Evolutionary conservation across 768 basidiomycete species (phyloP).

Genomic region (Pulveroboletus frians): DNA sequence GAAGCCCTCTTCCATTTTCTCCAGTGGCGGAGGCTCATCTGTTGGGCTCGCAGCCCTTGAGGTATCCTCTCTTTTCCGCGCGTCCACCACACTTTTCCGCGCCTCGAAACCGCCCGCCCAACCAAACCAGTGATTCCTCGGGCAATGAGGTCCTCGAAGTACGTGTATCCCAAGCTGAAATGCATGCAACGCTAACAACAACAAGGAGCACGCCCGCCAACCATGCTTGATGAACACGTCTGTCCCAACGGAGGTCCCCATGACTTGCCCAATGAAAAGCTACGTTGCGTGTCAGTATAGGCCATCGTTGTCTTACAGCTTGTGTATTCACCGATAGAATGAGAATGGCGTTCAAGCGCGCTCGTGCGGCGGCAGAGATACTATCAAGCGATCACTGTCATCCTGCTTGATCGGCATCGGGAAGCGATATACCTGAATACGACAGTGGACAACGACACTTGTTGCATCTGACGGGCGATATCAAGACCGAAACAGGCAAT

Average conservation of each 20-base stretch:
- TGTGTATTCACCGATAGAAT: constrained; percentile 53
- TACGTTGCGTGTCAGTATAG: constrained; percentile 6
- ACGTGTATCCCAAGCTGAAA: constrained; percentile 55
- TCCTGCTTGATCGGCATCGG: constrained; percentile 1
- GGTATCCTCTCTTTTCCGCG: not conserved
- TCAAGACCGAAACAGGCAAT: constrained; percentile 70
- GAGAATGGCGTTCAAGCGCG: constrained; percentile 72
- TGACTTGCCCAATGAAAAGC: constrained; percentile 76
- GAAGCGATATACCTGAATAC: constrained; percentile 45
- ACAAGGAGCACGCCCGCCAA: constrained; percentile 61
- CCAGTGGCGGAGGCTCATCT: not conserved
- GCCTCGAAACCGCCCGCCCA: constrained; percentile 53
- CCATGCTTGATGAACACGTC: constrained; percentile 64
- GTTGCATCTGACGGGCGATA: constrained; percentile 65
- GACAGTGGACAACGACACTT: constrained; percentile 59
- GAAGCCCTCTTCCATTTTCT: constrained; percentile 7
- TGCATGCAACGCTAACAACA: constrained; percentile 55
- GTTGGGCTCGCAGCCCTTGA: not conserved
- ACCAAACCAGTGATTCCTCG: constrained; percentile 51
- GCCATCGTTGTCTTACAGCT: not conserved
- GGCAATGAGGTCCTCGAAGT: constrained; percentile 61
- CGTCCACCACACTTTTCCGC: constrained; percentile 34
- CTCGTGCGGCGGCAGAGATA: constrained; percentile 44
- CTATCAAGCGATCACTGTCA: constrained; percentile 13
- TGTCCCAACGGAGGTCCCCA: constrained; percentile 74